Base-by-base conservation (phyloP, 1,284 basidiomycete species). In the Sporisorium sorghi region DNA sequence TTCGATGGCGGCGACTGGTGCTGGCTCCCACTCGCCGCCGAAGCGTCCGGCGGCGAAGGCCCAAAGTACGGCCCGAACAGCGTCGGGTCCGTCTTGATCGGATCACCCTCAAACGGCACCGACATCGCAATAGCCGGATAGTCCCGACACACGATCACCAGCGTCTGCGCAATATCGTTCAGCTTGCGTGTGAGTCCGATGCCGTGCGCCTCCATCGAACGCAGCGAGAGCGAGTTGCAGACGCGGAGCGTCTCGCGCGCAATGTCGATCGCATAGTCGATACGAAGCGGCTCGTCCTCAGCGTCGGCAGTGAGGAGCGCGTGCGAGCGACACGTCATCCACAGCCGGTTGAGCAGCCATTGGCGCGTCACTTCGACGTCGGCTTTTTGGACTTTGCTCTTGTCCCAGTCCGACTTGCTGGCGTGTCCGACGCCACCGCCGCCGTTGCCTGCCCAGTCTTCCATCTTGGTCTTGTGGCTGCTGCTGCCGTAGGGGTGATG, bases 141-240 rank as follows among this genome's bases (percentile, higher is more conserved):
- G 55, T 80, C 76, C 3, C 71, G 58, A 56, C 76, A 80, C 15
- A 80, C 68, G 15, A 78, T 57, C 14, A 75, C 73, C 7, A 80
- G 65, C 11, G 78, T 80, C 23, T 73, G 71, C 7, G 78, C 78
- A 19, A 80, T 77, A 49, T 80, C 78, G 65, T 78, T 78, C 28
- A 80, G 58, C 43, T 80, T 80, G 5, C 74, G 52, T 8, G 74
- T 72, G 14, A 78, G 50, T 2, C 78, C 78, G 28, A 80, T 73
- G 11, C 78, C 78, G 40, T 80, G 78, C 35, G 76, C 78, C 46
- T 80, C 78, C 78, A 80, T 80, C 17, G 65, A 57, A 2, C 71
- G 50, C 14, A 78, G 55, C 12, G 63, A 58, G 11, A 80, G 63
- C 24, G 63, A 61, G 58, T 75, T 73, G 67, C 78, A 79, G 7